Evolutionary conservation across 306 rosid genomes (phyloP).

Genomic region (Prunus padus): DNA sequence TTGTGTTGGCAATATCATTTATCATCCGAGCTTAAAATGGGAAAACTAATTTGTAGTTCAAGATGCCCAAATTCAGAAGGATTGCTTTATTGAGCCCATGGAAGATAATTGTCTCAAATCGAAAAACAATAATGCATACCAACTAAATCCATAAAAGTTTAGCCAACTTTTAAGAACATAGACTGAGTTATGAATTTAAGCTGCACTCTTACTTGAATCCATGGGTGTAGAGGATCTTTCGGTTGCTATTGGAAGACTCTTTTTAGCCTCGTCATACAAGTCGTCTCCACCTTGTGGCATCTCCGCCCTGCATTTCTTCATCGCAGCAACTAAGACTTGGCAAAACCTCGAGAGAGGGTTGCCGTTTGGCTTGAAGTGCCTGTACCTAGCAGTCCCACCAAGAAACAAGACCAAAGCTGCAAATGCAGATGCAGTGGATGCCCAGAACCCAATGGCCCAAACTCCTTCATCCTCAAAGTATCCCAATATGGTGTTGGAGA

Average conservation of each 20-base stretch:
- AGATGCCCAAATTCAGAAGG: too few species aligned
- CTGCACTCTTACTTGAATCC: conserved; percentile 80
- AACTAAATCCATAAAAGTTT: too few species aligned
- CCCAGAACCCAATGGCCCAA: conserved; percentile 96
- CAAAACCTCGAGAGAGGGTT: conserved; percentile 84
- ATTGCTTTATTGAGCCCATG: too few species aligned
- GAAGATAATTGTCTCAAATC: too few species aligned
- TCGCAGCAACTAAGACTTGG: conserved; percentile 81
- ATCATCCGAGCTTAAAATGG: too few species aligned
- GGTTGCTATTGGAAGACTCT: conserved; percentile 47
- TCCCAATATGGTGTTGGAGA: conserved; percentile 89
- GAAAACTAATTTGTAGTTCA: too few species aligned
- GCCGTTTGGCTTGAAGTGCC: conserved; percentile 90
- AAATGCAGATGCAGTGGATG: conserved; percentile 75
- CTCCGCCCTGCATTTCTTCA: conserved; percentile 54
- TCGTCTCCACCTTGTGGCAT: conserved; percentile 62
- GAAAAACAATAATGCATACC: too few species aligned
- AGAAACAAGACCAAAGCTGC: conserved; percentile 85
- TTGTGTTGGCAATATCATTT: too few species aligned
- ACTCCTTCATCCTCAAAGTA: conserved; percentile 86
- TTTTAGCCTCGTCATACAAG: conserved; percentile 37
- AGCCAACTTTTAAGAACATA: not conserved
- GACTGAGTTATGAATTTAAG: conserved; percentile 8
- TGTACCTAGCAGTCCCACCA: conserved; percentile 70
- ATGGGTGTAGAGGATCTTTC: conserved; percentile 85